phyloP scores from a whole-genome alignment of 371 early-diverging fungal species.

The Actinomortierella wolfii region DNA sequence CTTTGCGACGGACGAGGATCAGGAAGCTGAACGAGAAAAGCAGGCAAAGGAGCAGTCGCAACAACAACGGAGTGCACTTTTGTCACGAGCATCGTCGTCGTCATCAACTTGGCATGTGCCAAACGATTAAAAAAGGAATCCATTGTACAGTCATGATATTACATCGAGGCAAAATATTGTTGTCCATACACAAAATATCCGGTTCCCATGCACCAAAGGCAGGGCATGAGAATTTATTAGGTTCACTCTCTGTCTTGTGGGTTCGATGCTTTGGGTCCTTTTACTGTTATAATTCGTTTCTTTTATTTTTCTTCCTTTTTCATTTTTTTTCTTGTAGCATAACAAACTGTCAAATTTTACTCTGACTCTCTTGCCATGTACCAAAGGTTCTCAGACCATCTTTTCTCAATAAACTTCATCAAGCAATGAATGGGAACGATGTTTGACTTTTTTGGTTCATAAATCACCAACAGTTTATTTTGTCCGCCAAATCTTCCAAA shows the following conservation, averaged over 20 bases:
- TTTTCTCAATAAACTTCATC: too few species aligned
- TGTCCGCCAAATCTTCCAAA: slow-evolving; percentile 39
- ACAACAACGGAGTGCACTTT: neutral
- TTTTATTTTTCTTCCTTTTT: neutral
- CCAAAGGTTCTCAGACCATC: too few species aligned
- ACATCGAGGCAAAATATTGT: too few species aligned
- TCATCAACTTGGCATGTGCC: slow-evolving; percentile 35
- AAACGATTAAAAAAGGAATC: slow-evolving; percentile 1
- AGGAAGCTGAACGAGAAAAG: slow-evolving; percentile 24
- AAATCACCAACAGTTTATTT: slow-evolving; percentile 1
- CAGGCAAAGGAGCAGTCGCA: slow-evolving; percentile 15
- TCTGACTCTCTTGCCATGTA: too few species aligned
- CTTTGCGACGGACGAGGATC: slow-evolving; percentile 45
- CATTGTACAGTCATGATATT: slow-evolving; percentile 14
- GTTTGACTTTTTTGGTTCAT: too few species aligned
- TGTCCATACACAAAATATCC: too few species aligned
- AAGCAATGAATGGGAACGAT: too few species aligned
- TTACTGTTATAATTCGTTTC: neutral
- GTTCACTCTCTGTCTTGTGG: too few species aligned
- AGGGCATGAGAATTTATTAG: too few species aligned
- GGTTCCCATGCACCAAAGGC: too few species aligned
- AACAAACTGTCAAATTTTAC: too few species aligned
- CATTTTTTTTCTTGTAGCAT: neutral
- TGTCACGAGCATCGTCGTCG: slow-evolving; percentile 22
- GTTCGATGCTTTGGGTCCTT: too few species aligned